Conservation (phyloP, 257 asterid species). For the Cinchona pubescens region DNA sequence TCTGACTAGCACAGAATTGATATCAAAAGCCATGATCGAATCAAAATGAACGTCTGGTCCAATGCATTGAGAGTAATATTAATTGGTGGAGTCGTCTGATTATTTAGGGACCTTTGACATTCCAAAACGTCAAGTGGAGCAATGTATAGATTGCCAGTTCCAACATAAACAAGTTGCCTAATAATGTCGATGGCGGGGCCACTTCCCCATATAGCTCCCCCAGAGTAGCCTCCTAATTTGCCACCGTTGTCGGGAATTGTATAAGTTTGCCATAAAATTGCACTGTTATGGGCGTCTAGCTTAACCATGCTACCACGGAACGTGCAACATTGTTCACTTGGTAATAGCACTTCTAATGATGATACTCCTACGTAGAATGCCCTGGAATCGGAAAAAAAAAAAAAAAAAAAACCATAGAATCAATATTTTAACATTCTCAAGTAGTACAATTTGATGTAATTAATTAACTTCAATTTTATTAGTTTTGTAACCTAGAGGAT, state of each 20-base stretch:
- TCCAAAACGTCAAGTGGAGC: slow-evolving; percentile 65
- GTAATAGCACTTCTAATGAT: slow-evolving; percentile 48
- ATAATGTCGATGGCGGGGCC: slow-evolving; percentile 60
- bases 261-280: slow-evolving; percentile 66
- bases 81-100: no score
- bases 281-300: slow-evolving; percentile 49
- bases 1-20: slow-evolving; percentile 43
- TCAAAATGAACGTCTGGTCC: no score
- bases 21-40: slow-evolving; percentile 55
- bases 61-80: no score
- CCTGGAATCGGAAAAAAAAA: no score
- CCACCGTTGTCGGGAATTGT: slow-evolving; percentile 73
- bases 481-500: no score
- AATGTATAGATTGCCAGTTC: slow-evolving; percentile 61
- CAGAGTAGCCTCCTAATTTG: slow-evolving; percentile 48
- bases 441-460: no score
- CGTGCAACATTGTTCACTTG: slow-evolving; percentile 50
- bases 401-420: no score
- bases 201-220: slow-evolving; percentile 79
- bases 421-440: no score
- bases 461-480: no score
- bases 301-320: slow-evolving; percentile 75
- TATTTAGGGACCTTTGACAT: no score
- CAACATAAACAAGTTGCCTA: slow-evolving; percentile 44
- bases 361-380: slow-evolving; percentile 61